Evolutionary conservation across 2,329 filamentous ascomycete genomes (phyloP).

Genomic region (Celoporthe dispersa): DNA sequence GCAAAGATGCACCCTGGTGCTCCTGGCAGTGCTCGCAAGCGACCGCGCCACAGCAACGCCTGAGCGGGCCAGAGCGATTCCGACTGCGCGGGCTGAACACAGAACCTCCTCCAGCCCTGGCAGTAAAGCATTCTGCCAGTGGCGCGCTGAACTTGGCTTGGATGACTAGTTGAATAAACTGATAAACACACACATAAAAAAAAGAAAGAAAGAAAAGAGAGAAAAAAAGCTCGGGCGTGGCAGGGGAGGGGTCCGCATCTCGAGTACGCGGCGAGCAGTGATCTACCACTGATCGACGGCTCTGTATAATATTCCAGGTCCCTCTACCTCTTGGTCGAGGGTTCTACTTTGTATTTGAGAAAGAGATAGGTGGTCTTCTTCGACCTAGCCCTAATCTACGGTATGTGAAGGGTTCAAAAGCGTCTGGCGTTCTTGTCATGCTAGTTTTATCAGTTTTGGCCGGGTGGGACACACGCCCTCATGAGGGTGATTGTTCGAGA

Average conservation of each 20-base stretch:
- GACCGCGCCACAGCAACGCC: constrained; percentile 54
- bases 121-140: background rate
- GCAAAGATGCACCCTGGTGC: constrained; percentile 59
- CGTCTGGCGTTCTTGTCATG: background rate
- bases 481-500: too few relatives aligned
- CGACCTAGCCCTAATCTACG: background rate
- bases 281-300: constrained; percentile 1
- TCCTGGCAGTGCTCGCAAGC: constrained; percentile 57
- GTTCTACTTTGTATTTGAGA: background rate
- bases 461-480: too few relatives aligned
- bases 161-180: background rate
- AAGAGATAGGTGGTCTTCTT: background rate
- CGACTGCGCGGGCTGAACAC: background rate
- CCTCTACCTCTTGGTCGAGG: background rate
- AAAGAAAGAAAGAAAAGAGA: background rate
- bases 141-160: background rate
- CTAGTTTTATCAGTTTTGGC: background rate
- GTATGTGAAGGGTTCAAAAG: background rate
- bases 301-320: constrained; percentile 8
- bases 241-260: background rate
- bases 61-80: background rate
- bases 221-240: background rate
- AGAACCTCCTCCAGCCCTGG: background rate
- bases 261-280: background rate
- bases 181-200: too few relatives aligned